Base-by-base conservation (phyloP, 192 early-diverging fungal species). In the Ramicandelaber brevisporus region DNA sequence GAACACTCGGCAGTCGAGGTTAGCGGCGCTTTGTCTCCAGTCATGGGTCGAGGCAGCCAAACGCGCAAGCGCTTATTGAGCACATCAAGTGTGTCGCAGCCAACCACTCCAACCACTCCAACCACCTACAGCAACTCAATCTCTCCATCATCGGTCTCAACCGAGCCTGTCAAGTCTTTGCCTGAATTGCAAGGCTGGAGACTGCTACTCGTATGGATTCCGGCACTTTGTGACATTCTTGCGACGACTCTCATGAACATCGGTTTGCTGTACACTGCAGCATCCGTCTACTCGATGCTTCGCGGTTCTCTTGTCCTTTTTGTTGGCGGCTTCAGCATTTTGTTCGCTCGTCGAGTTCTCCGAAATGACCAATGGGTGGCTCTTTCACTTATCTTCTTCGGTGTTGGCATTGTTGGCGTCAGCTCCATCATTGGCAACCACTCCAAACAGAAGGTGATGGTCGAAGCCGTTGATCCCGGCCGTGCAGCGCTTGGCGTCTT, bases 241-340 rank as follows among this genome's bases (percentile, higher is more conserved):
- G 68, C 64, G 18, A 78, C 74, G 5, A 72, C 69, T 13, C 50
- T 97, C 15, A 97, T 97, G 90, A 97, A 89, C 41, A 71, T 97
- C 19, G 90, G 90, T n/a, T 52, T 97, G 32, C 68, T 97, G 33
- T 82, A 78, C 39, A 76, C 77, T 18, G 59, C 76, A 3, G 80
- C 83, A 1, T 82, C 76, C 1, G 73, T 93, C 7, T 92, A 89
- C 55, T 81, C 88, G 54, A 89, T 89, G 90, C 59, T 96, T 17
- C 69, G 90, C 14, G 90, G 90, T n/a, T 72, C 76, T 1, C 77
- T 93, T 20, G 87, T 97, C 12, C 63, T 97, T 17, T 92, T 92
- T 32, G 89, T 87, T 11, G 87, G 85, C 20, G 35, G 72, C n/a
- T 68, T 97, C 25, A 82, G 77, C 0, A 66, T 73, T 19, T 32